Base-by-base conservation (phyloP, 208 protist species). In the Leptomonas pyrrhocoris region DNA sequence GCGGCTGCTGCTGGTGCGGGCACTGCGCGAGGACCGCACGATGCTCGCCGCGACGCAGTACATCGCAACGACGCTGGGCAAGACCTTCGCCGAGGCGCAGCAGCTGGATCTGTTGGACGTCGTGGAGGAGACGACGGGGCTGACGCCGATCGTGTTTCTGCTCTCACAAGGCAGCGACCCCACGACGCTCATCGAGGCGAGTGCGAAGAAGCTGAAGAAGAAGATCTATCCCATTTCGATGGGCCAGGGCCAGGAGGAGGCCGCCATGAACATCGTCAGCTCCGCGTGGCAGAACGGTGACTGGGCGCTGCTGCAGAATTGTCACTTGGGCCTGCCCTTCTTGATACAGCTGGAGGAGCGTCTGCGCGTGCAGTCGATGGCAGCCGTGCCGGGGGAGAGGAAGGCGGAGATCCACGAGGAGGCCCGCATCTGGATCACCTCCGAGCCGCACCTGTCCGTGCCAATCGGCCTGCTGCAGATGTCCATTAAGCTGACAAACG, bases 401-500 rank as follows among this genome's bases (percentile, higher is more conserved):
- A 93, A 89, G 60, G 51, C 80, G 21, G 86, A 95, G 38, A 81
- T 96, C 45, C 89, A 96, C 70, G 94, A 97, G 74, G 91, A 97
- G 68, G 98, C 98, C 36, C 93, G 98, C 43, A 65, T 99, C 43
- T 99, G 98, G 89, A 85, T 99, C 36, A 98, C 98, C 9, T 90
- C 96, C 12, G 97, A 99, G 88, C 98, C 98, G 18, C 84, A 94
- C 79, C 74, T 83, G 34, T 82, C 80, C 71, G 97, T 99, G 51
- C 97, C 98, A 27, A 98, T 98, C 63, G 98, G 96, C 51, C 87
- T 99, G 49, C 87, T 97, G 77, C 96, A 99, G 79, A 96, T 97
- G 85, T 97, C 96, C 13, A 97, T 99, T 71, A 99, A 99, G 89
- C 80, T 99, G 36, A 99, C 98, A 12, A 98, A 99, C 77, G 98